Evolutionary conservation across 2,329 filamentous ascomycete species (phyloP).

Genomic region (Epichloe hybrida): DNA sequence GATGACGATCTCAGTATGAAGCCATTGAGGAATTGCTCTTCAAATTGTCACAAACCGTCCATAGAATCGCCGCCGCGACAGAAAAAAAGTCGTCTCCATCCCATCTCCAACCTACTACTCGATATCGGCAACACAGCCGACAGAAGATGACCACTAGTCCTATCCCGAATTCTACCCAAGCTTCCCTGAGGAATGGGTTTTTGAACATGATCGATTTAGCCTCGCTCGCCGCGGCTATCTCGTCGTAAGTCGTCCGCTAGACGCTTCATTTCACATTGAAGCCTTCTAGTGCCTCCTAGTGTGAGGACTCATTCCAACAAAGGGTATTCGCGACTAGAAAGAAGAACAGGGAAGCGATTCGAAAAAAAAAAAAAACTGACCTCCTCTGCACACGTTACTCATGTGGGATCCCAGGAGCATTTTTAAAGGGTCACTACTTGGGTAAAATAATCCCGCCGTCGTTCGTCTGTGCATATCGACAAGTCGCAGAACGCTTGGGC

Average conservation of each 20-base stretch:
- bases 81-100: conserved; percentile 3
- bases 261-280: background rate
- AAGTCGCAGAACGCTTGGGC: background rate
- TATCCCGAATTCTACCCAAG: background rate
- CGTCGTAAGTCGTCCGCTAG: background rate
- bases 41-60: background rate
- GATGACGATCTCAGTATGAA: too few relatives aligned
- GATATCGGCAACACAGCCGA: background rate
- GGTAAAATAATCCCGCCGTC: background rate
- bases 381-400: background rate
- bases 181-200: background rate
- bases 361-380: background rate
- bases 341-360: background rate
- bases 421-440: background rate
- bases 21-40: background rate
- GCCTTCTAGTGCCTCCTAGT: background rate
- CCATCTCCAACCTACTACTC: conserved; percentile 1
- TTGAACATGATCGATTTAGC: background rate
- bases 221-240: background rate
- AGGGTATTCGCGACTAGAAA: too few relatives aligned
- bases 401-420: background rate
- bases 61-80: background rate
- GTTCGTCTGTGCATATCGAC: background rate
- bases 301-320: background rate
- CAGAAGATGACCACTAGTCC: background rate